phyloP scores from a whole-genome alignment of 495 filamentous ascomycete species.

The Letharia columbiana region DNA sequence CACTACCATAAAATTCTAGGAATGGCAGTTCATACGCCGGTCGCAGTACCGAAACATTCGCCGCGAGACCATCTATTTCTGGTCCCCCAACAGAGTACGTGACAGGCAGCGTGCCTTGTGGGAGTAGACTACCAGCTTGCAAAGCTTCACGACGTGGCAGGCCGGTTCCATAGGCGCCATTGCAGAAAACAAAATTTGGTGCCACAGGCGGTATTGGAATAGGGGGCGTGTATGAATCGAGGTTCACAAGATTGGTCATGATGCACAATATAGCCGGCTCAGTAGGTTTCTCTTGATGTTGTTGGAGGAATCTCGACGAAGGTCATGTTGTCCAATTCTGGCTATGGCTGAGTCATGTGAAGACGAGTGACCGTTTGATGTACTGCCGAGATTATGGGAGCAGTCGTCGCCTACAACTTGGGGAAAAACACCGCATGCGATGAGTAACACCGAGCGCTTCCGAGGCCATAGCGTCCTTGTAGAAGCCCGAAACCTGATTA shows the following conservation, averaged over 20 bases:
- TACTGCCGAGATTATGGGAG: neutral
- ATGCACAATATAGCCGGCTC: no score
- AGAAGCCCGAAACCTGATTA: neutral
- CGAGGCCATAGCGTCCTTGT: neutral
- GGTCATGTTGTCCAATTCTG: neutral
- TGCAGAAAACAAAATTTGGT: constrained; percentile 15
- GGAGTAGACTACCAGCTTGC: neutral
- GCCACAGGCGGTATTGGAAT: constrained; percentile 9
- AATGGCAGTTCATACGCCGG: constrained; percentile 5
- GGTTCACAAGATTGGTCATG: constrained; percentile 9
- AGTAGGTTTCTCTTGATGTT: neutral
- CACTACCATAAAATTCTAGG: neutral
- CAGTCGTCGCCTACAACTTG: neutral
- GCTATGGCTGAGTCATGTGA: neutral
- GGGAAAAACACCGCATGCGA: neutral
- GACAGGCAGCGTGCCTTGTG: neutral
- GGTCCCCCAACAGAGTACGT: constrained; percentile 10
- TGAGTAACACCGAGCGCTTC: neutral
- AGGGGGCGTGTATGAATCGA: constrained; percentile 6
- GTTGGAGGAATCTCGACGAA: neutral
- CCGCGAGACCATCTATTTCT: neutral
- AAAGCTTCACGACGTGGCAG: neutral
- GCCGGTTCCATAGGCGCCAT: constrained; percentile 4
- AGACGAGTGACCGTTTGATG: neutral
- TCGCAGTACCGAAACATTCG: neutral